Base-by-base conservation (phyloP, 441 rosid species). In the Euphorbia schlechtendalii region DNA sequence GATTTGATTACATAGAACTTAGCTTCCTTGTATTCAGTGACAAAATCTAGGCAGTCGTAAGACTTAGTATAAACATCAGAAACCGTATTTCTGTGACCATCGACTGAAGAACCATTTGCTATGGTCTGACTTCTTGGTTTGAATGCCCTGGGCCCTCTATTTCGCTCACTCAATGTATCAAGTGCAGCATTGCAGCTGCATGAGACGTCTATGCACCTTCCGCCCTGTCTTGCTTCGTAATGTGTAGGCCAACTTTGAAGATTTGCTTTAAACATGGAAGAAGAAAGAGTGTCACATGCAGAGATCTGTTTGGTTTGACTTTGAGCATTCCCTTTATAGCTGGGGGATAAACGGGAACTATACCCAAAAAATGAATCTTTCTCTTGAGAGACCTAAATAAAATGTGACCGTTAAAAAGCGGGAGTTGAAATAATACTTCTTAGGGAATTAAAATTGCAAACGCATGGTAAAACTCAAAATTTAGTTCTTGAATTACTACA, bases 1-100 rank as follows among this genome's bases (percentile, higher is more conserved):
- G 97, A 91, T 74, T 91, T 91, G 53, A 91, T 91, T 68, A 91
- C 94, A 65, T 82, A 91, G 80, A 84, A 86, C 77, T 87, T 89
- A 32, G 88, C 95, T 40, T 73, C 78, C 70, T 67, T 74, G 73
- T 81, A 81, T 59, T 82, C 82, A 56, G 81, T 67, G 67, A 73
- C 65, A 73, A 89, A 85, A 76, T 82, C 85, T 59, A 78, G 83
- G 74, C 74, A 75, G 72, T 91, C 86, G 65, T 70, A 73, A 27
- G 62, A 71, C 69, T 62, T 74, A 22, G 38, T 55, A 58, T 56
- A 41, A 73, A 58, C 60, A 51, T 68, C 77, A 73, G 66, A 38
- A 57, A 56, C 55, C 30, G 60, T 52, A 27, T 40, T 71, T 67
- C 65, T 73, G 64, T 74, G 54, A 59, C 36, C 59, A 56, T 67